Conservation (phyloP, 768 basidiomycete genomes). For the Tulasnella calospora region DNA sequence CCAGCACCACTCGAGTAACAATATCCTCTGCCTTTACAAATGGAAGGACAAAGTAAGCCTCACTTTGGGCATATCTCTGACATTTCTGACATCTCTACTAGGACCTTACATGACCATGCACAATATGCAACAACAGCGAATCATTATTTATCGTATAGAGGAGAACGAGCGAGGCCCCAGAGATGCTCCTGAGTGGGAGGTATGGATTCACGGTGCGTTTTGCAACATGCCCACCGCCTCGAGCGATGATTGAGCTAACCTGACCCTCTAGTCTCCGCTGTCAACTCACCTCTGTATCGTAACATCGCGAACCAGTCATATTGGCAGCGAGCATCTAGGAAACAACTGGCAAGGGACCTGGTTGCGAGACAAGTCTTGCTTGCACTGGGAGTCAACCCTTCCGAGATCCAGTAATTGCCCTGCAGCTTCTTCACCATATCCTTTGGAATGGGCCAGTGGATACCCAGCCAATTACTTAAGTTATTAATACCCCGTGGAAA, state of each 20-base stretch:
- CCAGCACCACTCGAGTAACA: not conserved
- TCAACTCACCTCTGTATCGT: not conserved
- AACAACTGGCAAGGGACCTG: not conserved
- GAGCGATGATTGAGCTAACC: not conserved
- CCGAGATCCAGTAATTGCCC: not conserved
- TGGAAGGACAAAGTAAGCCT: not conserved
- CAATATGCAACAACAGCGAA: not conserved
- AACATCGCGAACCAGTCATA: not conserved
- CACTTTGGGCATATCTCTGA: not conserved
- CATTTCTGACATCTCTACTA: not conserved
- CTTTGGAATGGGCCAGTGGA: not conserved
- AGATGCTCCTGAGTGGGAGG: not conserved
- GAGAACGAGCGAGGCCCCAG: not conserved
- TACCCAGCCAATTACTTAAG: not conserved
- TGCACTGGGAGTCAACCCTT: not conserved
- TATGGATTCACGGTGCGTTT: not conserved
- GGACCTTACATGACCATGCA: not conserved
- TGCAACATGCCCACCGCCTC: not conserved
- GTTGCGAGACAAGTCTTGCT: not conserved
- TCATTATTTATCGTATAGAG: not conserved
- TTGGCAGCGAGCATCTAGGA: not conserved
- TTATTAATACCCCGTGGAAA: not conserved
- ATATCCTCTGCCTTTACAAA: not conserved
- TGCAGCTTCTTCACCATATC: not conserved
- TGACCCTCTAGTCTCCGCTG: not conserved